phyloP scores from a whole-genome alignment of 2,329 filamentous ascomycete genomes.

The Claviceps sp. region DNA sequence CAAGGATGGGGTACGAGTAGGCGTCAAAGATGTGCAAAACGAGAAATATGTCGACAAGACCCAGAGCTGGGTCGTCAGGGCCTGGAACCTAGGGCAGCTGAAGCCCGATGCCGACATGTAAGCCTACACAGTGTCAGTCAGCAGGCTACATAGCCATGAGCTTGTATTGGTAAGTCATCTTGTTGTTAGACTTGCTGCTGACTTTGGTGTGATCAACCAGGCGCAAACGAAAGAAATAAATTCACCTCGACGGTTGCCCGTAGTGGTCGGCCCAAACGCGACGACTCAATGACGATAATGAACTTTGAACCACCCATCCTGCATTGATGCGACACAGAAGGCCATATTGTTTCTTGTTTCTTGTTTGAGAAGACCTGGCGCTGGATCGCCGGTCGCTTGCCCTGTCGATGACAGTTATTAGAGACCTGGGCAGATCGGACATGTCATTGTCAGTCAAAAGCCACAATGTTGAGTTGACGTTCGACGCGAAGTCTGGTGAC shows the following conservation, averaged over 20 bases:
- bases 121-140: background rate
- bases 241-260: background rate
- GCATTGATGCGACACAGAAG: background rate
- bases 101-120: slow-evolving; percentile 12
- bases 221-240: slow-evolving; percentile 6
- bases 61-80: slow-evolving; percentile 54
- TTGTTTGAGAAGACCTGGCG: background rate
- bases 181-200: background rate
- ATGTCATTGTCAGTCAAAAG: background rate
- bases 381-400: background rate
- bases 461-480: background rate
- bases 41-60: slow-evolving; percentile 64
- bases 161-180: no score
- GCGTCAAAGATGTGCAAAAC: slow-evolving; percentile 52
- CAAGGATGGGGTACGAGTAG: slow-evolving; percentile 60
- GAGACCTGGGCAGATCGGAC: background rate
- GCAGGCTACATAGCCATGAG: background rate
- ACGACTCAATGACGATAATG: background rate
- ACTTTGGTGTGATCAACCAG: background rate
- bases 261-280: background rate
- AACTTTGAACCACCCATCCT: no score
- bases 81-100: slow-evolving; percentile 43
- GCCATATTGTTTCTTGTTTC: background rate
- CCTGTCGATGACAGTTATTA: background rate
- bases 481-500: no score